Evolutionary conservation across 306 rosid species (phyloP), one percentile per base, ranked within the genome.

Genomic region (Sindora glabra): DNA sequence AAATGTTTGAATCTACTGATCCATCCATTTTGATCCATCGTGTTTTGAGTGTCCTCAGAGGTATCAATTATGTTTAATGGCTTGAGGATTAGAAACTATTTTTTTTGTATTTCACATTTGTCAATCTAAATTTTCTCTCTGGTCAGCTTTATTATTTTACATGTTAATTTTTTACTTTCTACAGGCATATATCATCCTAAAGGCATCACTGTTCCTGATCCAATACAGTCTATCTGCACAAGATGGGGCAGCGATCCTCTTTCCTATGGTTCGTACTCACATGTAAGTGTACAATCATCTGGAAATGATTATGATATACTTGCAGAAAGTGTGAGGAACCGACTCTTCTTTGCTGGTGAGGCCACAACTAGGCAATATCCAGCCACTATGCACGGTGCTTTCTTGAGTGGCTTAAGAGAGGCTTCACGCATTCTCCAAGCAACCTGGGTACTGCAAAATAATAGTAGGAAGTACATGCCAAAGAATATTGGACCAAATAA

Each of bases 351-450:
- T 67, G 96, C 98, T 32, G 98, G 96, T 22, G 98, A 92, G 79
- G 98, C 98, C 46, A 92, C 98, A 30, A 78, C 70, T 66, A 83
- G 95, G 79, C 89, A 92, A 53, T 78, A 88, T 78, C 98, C 98
- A 17, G 98, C 96, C 63, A 92, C 94, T 22, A 92, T 88, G 98
- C 98, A 92, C 25, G 95, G 98, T 37, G 98, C 96, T 63, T 86
- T 75, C 71, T 65, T 92, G 68, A 92, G 96, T 70, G 98, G 98
- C 63, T 72, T 88, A 66, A 78, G 98, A 80, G 98, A 92, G 74
- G 98, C 98, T 45, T 83, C 98, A 3, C 65, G 72, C 62, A 88
- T 92, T 46, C 71, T 57, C 65, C 76, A 49, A 26, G 79, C 84
- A 46, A 45, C 82, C 23, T 65, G 70, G 59, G 39, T 34, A 52